phyloP scores from a whole-genome alignment of 106 monocot species.

The Dendrobium nobile region DNA sequence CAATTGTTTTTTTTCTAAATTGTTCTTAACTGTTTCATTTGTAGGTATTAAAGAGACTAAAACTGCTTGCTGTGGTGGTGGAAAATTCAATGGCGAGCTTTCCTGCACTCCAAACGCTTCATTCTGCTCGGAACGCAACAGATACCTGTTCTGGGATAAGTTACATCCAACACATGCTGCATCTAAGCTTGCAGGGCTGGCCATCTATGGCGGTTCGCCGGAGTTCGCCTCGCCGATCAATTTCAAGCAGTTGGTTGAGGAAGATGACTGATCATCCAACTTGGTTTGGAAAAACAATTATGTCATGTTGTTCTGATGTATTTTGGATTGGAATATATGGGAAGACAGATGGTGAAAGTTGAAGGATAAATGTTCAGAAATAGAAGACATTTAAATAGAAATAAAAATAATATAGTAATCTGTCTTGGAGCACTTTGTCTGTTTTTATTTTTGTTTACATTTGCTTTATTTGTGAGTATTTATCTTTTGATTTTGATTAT shows the following conservation, averaged over 20 bases:
- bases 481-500: too few relatives aligned
- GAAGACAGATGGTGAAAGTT: too few relatives aligned
- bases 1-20: too few relatives aligned
- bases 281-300: too few relatives aligned
- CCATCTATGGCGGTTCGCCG: conserved; percentile 4
- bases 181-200: background rate
- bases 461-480: too few relatives aligned
- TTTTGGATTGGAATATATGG: too few relatives aligned
- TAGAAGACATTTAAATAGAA: too few relatives aligned
- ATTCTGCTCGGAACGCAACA: conserved; percentile 10
- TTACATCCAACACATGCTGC: conserved; percentile 19
- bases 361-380: too few relatives aligned
- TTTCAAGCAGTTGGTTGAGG: conserved; percentile 9
- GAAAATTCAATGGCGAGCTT: conserved; percentile 19
- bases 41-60: conserved; percentile 15
- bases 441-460: too few relatives aligned
- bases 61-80: conserved; percentile 20
- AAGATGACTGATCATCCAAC: background rate
- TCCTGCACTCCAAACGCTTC: conserved; percentile 15
- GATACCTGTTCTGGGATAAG: conserved; percentile 20
- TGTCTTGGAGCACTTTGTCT: too few relatives aligned
- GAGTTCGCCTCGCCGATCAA: conserved; percentile 16
- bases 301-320: too few relatives aligned
- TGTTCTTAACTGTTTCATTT: background rate
- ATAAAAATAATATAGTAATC: too few relatives aligned